Evolutionary conservation across 225 moss, liverwort and hornwort species (phyloP).

Genomic region (Bryum argenteum): DNA sequence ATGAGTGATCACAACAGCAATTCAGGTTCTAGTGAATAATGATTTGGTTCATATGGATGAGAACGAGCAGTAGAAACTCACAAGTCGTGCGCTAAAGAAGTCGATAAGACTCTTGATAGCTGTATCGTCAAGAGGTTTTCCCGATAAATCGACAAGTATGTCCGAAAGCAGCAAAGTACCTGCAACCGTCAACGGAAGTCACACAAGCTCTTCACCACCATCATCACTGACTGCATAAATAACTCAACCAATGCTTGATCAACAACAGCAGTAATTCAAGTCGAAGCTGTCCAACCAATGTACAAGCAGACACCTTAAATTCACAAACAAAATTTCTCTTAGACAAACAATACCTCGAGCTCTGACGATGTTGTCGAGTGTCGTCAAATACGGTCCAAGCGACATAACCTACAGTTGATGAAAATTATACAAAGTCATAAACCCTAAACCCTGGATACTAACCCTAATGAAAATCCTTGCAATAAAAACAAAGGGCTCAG

Average conservation of each 20-base stretch:
- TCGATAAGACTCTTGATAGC: conserved; percentile 60
- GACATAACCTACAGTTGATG: conserved; percentile 47
- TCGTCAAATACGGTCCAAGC: conserved; percentile 71
- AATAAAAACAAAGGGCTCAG: too few relatives aligned
- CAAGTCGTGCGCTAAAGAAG: conserved; percentile 71
- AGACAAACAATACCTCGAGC: conserved; percentile 55
- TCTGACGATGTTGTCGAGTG: conserved; percentile 69
- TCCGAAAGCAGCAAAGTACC: conserved; percentile 73
- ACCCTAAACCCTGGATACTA: background rate
- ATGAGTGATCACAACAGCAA: conserved; percentile 10
- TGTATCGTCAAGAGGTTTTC: conserved; percentile 50
- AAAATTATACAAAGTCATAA: conserved; percentile 8
- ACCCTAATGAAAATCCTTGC: background rate
- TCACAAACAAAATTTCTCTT: too few relatives aligned
- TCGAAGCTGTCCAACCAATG: conserved; percentile 8
- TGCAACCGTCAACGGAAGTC: conserved; percentile 45
- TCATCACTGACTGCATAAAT: background rate
- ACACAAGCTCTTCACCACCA: conserved; percentile 13
- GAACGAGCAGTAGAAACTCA: conserved; percentile 34
- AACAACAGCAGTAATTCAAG: background rate
- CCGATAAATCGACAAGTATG: conserved; percentile 55
- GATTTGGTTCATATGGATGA: background rate
- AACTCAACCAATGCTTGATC: background rate
- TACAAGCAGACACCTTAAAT: background rate
- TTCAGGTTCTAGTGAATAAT: conserved; percentile 14